These are phyloP conservation scores for Sporothrix phasma DNA, from an alignment of 2,329 filamentous ascomycete species.

Conservation along the genomic window DNA sequence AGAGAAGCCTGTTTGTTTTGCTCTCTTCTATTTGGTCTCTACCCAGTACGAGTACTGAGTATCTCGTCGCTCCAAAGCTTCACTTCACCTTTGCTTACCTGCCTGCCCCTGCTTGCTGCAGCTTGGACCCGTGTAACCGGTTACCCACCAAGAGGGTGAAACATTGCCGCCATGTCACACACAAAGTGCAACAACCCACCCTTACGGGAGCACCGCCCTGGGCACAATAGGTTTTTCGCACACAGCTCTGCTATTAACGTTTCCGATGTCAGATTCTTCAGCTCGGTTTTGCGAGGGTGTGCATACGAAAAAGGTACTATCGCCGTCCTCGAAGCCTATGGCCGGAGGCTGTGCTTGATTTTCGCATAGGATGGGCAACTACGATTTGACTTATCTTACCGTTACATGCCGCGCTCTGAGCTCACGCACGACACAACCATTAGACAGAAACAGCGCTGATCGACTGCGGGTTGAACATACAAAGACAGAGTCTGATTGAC, in stretches of 20 bases:
- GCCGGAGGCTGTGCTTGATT: not conserved
- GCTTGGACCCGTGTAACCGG: conserved; percentile 14
- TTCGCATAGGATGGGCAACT: not conserved
- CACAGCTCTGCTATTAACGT: not conserved
- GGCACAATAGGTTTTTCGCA: not conserved
- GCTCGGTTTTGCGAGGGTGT: not conserved
- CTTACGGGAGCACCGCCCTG: not conserved
- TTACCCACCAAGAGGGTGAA: conserved; percentile 13
- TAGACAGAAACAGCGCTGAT: not conserved
- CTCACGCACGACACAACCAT: not conserved
- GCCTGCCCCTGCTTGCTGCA: conserved; percentile 5
- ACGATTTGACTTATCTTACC: not conserved
- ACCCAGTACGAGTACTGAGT: too few relatives aligned
- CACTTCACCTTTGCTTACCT: not conserved
- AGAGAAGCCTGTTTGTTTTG: not conserved
- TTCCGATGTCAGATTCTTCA: not conserved
- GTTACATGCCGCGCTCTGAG: not conserved
- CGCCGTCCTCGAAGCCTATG: not conserved
- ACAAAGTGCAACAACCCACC: not conserved
- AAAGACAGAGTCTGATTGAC: too few relatives aligned
- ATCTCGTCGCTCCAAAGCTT: not conserved
- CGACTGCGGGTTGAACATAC: not conserved
- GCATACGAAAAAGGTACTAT: not conserved
- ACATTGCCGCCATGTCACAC: conserved; percentile 13
- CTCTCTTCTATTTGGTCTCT: too few relatives aligned